A percentile compares a stretch with the other conserved stretches of the same genome.
Conservation (phyloP, 192 early-diverging fungal species). For the Coemansia sp. region DNA sequence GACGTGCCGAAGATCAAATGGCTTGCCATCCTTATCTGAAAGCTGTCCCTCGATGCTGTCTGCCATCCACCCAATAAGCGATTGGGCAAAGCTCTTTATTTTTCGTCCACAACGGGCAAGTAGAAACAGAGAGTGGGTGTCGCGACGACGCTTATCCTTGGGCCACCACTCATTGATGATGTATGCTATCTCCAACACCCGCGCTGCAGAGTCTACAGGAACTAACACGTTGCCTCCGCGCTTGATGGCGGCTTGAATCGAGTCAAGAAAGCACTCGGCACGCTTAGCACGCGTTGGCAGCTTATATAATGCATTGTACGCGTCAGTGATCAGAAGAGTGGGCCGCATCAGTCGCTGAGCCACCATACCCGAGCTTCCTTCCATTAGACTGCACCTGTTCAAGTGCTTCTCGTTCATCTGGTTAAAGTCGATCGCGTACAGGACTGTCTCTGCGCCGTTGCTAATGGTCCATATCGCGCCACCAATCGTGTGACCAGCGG, state of each 20-base stretch:
- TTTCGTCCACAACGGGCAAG: slow-evolving; percentile 71
- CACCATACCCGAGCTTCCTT: slow-evolving; percentile 56
- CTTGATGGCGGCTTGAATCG: slow-evolving; percentile 53
- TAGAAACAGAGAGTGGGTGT: slow-evolving; percentile 68
- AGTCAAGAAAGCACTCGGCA: slow-evolving; percentile 68
- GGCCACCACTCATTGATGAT: slow-evolving; percentile 86
- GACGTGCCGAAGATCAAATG: slow-evolving; percentile 85
- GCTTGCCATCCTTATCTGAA: slow-evolving; percentile 67
- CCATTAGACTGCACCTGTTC: slow-evolving; percentile 25
- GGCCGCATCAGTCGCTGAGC: slow-evolving; percentile 68
- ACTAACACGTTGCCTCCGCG: slow-evolving; percentile 78
- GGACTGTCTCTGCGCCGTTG: slow-evolving; percentile 87
- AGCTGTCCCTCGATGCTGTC: slow-evolving; percentile 70
- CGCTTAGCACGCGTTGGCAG: slow-evolving; percentile 69
- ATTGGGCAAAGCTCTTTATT: slow-evolving; percentile 78
- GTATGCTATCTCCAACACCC: slow-evolving; percentile 87
- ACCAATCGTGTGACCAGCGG: slow-evolving; percentile 91
- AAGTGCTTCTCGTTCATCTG: slow-evolving; percentile 82
- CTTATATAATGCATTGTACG: slow-evolving; percentile 67
- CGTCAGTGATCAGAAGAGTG: slow-evolving; percentile 89
- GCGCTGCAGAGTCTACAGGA: slow-evolving; percentile 83
- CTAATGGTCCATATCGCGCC: slow-evolving; percentile 96
- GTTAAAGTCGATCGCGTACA: slow-evolving; percentile 96
- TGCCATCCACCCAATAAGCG: slow-evolving; percentile 96
- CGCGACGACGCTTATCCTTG: slow-evolving; percentile 43